These are phyloP conservation scores for Metroxylon sagu DNA, from an alignment of 176 grass and related monocot species.

Conservation along the genomic window DNA sequence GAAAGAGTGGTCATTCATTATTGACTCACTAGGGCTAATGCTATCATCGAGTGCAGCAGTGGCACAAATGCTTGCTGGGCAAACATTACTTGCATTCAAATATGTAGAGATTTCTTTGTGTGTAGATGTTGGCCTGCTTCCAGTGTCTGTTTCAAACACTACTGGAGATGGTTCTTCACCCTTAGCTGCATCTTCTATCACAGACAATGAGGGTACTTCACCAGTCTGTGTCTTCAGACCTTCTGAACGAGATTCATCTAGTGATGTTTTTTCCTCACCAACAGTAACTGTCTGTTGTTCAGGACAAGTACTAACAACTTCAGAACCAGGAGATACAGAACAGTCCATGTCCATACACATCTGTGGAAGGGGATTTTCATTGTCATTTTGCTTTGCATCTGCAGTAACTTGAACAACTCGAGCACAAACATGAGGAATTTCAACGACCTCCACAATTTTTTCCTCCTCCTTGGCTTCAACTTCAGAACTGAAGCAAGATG, in stretches of 20 bases:
- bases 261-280: background rate
- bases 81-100: no score
- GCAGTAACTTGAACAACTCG: background rate
- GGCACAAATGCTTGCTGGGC: no score
- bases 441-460: background rate
- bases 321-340: background rate
- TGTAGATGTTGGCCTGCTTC: background rate
- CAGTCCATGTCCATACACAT: background rate
- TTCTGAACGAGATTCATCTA: background rate
- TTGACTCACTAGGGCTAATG: no score
- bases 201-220: background rate
- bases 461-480: constrained; percentile 2
- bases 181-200: background rate
- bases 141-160: background rate
- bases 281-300: background rate
- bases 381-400: background rate
- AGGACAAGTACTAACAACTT: background rate
- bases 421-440: background rate
- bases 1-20: no score
- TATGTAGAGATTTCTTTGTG: background rate
- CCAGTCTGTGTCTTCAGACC: background rate
- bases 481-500: background rate
- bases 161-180: background rate
- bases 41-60: no score
- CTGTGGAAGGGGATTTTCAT: background rate